Conservation (phyloP, 768 basidiomycete species). For the Agaricus subrufescens region DNA sequence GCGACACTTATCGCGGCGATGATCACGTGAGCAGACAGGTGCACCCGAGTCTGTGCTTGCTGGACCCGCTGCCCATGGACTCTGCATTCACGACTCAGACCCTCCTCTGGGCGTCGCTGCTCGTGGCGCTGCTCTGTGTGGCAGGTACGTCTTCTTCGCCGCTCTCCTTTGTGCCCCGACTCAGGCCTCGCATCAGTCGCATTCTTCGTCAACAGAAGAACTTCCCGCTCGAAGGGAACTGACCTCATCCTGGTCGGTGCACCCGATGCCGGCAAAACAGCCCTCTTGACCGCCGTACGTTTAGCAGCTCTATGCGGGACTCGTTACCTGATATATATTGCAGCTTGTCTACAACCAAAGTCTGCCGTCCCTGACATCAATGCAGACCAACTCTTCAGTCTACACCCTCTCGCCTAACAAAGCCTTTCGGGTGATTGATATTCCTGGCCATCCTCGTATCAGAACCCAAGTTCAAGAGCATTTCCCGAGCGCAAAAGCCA, state of each 20-base stretch:
- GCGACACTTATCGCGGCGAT: too few relatives aligned
- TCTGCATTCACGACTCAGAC: slow-evolving; percentile 33
- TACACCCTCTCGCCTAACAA: slow-evolving; percentile 41
- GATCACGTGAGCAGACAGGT: too few relatives aligned
- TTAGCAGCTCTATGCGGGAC: neutral
- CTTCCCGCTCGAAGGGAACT: slow-evolving; percentile 45
- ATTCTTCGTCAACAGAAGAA: slow-evolving; percentile 37
- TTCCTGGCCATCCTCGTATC: slow-evolving; percentile 85
- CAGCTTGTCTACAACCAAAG: slow-evolving; percentile 66
- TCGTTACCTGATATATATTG: slow-evolving; percentile 5
- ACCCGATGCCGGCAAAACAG: slow-evolving; percentile 77
- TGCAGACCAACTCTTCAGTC: slow-evolving; percentile 63
- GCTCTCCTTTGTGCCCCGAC: neutral
- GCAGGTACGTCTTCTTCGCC: slow-evolving; percentile 30
- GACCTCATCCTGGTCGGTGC: slow-evolving; percentile 73
- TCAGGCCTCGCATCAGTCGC: slow-evolving; percentile 28
- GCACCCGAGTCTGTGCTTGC: too few relatives aligned
- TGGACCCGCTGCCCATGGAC: too few relatives aligned
- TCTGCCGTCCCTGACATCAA: slow-evolving; percentile 68
- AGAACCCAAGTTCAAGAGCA: slow-evolving; percentile 69
- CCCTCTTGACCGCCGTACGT: slow-evolving; percentile 67
- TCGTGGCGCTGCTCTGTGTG: slow-evolving; percentile 37
- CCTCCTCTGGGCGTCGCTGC: slow-evolving; percentile 36
- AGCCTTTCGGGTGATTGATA: slow-evolving; percentile 55
- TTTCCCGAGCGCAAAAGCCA: slow-evolving; percentile 53